phyloP scores from a whole-genome alignment of 176 grass and related monocot species.

The Tillandsia leiboldiana region DNA sequence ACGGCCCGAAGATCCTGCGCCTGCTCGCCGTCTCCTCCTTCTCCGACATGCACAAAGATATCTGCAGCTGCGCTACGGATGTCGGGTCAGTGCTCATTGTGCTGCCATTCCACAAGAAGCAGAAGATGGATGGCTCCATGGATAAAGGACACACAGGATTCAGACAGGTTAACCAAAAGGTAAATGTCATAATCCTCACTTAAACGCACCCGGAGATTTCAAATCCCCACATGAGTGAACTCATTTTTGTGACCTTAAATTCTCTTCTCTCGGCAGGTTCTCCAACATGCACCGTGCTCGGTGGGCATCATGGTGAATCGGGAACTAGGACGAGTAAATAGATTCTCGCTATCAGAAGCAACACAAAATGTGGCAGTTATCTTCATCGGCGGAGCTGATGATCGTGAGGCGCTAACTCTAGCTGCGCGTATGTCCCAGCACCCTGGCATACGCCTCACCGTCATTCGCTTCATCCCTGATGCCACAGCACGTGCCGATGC shows the following conservation, averaged over 20 bases:
- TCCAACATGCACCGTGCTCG: slow-evolving; percentile 58
- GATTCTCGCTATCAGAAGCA: neutral
- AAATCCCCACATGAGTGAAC: neutral
- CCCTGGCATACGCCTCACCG: slow-evolving; percentile 35
- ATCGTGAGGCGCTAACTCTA: slow-evolving; percentile 64
- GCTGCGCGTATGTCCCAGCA: slow-evolving; percentile 38
- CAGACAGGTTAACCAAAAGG: slow-evolving; percentile 59
- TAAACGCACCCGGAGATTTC: too few species aligned
- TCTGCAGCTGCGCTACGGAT: slow-evolving; percentile 67
- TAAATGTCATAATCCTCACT: neutral
- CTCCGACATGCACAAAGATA: slow-evolving; percentile 61
- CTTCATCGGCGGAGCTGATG: slow-evolving; percentile 69
- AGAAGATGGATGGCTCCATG: slow-evolving; percentile 45
- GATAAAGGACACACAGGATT: slow-evolving; percentile 39
- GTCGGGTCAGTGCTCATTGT: slow-evolving; percentile 45
- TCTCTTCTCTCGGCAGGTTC: slow-evolving; percentile 20
- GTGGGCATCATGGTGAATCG: slow-evolving; percentile 60
- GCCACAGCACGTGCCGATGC: slow-evolving; percentile 19
- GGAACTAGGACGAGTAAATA: slow-evolving; percentile 17
- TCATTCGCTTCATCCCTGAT: slow-evolving; percentile 53
- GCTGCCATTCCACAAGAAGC: slow-evolving; percentile 49
- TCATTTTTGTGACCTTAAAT: neutral
- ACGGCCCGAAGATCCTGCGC: slow-evolving; percentile 28
- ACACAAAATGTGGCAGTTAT: slow-evolving; percentile 31
- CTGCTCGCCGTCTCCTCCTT: slow-evolving; percentile 57